phyloP scores from a whole-genome alignment of 2,329 filamentous ascomycete genomes.

The Botrytis porri region DNA sequence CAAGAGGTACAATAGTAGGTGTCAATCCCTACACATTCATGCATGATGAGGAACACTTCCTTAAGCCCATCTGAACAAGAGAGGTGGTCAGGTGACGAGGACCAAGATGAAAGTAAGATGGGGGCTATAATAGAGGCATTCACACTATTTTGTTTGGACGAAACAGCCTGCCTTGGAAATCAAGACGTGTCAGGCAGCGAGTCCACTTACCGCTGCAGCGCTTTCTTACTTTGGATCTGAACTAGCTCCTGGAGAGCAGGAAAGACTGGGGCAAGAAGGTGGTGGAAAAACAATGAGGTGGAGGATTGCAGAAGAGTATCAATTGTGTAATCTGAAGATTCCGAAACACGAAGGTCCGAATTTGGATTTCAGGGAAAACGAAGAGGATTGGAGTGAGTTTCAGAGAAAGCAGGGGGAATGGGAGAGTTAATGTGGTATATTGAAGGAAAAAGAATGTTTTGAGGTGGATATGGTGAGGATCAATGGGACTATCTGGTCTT shows the following conservation, averaged over 20 bases:
- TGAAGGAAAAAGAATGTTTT: not conserved
- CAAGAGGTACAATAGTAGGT: not conserved
- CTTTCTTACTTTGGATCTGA: not conserved
- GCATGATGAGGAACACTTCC: not conserved
- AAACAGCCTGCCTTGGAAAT: not conserved
- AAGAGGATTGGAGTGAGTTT: rapidly evolving
- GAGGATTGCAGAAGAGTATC: not conserved
- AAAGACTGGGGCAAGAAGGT: not conserved
- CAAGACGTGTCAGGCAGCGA: not conserved
- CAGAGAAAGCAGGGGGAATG: rapidly evolving
- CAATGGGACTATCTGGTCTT: not conserved
- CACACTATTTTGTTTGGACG: not conserved
- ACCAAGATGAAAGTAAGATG: too few relatives aligned
- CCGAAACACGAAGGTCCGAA: not conserved
- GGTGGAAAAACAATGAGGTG: too few relatives aligned
- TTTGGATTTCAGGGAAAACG: not conserved
- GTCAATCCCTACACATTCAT: not conserved
- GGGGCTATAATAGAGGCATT: not conserved
- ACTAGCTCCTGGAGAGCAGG: not conserved
- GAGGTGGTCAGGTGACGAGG: not conserved
- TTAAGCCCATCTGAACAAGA: not conserved
- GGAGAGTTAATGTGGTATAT: not conserved
- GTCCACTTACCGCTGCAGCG: not conserved
- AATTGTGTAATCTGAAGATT: not conserved
- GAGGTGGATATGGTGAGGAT: not conserved